Conservation (phyloP, 306 rosid genomes). For the Aeschynomene evenia region DNA sequence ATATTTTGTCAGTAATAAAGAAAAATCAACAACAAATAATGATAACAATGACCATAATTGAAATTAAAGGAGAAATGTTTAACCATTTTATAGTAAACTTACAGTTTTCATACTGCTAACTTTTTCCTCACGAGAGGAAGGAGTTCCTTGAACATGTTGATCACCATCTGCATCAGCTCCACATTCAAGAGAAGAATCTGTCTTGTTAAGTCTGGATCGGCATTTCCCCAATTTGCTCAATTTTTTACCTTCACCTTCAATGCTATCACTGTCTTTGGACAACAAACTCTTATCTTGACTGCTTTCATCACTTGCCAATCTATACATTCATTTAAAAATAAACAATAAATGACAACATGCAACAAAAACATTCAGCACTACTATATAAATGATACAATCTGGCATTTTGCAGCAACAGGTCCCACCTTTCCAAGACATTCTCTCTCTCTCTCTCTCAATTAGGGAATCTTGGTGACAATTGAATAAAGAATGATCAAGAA, state of each 20-base stretch:
- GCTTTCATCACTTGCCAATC: slow-evolving; percentile 58
- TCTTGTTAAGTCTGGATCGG: slow-evolving; percentile 71
- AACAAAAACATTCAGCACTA: slow-evolving; percentile 9
- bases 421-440: background rate
- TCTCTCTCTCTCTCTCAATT: background rate
- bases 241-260: slow-evolving; percentile 68
- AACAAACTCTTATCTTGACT: slow-evolving; percentile 57
- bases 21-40: background rate
- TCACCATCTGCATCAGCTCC: slow-evolving; percentile 83
- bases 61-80: background rate
- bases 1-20: slow-evolving; percentile 2
- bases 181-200: slow-evolving; percentile 65
- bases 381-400: background rate
- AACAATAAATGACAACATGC: background rate
- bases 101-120: slow-evolving; percentile 98
- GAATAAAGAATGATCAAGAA: background rate
- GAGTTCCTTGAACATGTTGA: slow-evolving; percentile 72
- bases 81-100: slow-evolving; percentile 36
- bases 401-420: background rate
- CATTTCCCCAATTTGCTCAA: slow-evolving; percentile 60
- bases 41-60: background rate
- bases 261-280: slow-evolving; percentile 53
- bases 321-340: slow-evolving; percentile 27
- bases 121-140: slow-evolving; percentile 90
- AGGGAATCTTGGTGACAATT: background rate